Percentiles rank a stretch among this genome's conserved stretches.
phyloP scores from a whole-genome alignment of 2,329 filamentous ascomycete genomes.

The Fusarium sp. region DNA sequence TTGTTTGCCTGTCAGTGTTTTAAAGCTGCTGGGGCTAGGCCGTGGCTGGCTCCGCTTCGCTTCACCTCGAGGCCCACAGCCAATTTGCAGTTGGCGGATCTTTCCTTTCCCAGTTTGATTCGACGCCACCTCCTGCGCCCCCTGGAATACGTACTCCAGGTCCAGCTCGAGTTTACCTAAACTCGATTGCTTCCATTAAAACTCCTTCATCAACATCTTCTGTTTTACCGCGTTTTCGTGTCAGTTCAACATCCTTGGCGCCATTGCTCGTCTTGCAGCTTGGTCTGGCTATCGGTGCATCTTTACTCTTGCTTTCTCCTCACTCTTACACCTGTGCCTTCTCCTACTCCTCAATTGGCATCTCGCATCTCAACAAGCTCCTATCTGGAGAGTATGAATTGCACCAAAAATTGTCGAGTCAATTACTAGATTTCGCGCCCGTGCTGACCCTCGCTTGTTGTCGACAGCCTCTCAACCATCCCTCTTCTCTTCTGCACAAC shows the following conservation, averaged over 20 bases:
- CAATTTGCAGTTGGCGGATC: conserved; percentile 44
- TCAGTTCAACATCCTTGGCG: neutral
- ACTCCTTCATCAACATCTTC: conserved; percentile 33
- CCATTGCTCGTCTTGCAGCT: conserved; percentile 25
- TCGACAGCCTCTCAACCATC: conserved; percentile 13
- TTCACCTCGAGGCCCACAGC: conserved; percentile 32
- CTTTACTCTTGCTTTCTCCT: neutral
- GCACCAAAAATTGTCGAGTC: conserved; percentile 19
- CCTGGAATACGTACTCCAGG: conserved; percentile 28
- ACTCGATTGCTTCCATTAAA: conserved; percentile 30
- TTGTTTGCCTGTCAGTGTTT: conserved; percentile 20
- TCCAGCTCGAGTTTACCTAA: conserved; percentile 35
- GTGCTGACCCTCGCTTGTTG: conserved; percentile 26
- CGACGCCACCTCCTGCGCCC: conserved; percentile 46
- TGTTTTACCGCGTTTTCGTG: conserved; percentile 20
- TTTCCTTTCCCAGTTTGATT: conserved; percentile 42
- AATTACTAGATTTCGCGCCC: conserved; percentile 9
- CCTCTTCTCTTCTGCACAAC: neutral
- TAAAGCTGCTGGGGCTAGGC: conserved; percentile 21
- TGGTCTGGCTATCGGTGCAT: conserved; percentile 22
- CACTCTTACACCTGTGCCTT: neutral
- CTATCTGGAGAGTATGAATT: conserved; percentile 25
- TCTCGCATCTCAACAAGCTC: conserved; percentile 15
- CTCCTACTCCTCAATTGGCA: neutral
- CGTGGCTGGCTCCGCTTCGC: conserved; percentile 31